Evolutionary conservation across 305 asterid species (phyloP).

Genomic region (Petunia hybrid): DNA sequence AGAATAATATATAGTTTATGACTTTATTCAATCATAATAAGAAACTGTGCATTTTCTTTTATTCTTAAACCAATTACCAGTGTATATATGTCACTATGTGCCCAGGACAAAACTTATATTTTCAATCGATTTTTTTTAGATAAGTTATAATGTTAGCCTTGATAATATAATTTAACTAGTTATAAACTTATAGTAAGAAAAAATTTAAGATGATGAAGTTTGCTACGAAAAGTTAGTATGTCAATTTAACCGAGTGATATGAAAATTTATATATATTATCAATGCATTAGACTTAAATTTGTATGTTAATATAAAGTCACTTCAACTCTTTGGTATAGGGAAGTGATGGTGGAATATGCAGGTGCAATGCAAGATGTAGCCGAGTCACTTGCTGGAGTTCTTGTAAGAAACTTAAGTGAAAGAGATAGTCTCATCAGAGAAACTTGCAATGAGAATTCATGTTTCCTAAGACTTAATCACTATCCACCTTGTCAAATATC

Average conservation of each 20-base stretch:
- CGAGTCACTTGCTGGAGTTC: constrained; percentile 48
- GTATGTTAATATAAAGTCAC: not conserved
- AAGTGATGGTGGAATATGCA: constrained; percentile 71
- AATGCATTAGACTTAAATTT: not conserved
- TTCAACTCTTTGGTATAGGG: constrained; percentile 41
- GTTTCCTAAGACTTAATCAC: constrained; percentile 68
- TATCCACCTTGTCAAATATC: constrained; percentile 61
- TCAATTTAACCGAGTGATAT: too few species aligned
- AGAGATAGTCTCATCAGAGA: constrained; percentile 39
- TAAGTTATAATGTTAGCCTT: too few species aligned
- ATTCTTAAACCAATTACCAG: not conserved
- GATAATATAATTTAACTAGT: too few species aligned
- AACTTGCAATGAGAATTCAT: constrained; percentile 56
- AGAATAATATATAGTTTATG: not conserved
- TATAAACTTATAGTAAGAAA: too few species aligned
- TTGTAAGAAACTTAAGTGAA: constrained; percentile 53
- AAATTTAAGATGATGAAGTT: too few species aligned
- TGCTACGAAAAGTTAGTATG: too few species aligned
- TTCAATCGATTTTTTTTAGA: too few species aligned
- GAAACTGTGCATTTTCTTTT: not conserved
- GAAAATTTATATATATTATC: not conserved
- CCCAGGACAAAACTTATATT: too few species aligned
- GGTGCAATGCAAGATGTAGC: constrained; percentile 66
- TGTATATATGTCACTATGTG: too few species aligned
- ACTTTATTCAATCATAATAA: not conserved